Percentiles rank a stretch among this genome's conserved stretches.
These are phyloP conservation scores for Botrytis hyacinthi DNA, from an alignment of 2,329 filamentous ascomycete species.

Conservation along the genomic window DNA sequence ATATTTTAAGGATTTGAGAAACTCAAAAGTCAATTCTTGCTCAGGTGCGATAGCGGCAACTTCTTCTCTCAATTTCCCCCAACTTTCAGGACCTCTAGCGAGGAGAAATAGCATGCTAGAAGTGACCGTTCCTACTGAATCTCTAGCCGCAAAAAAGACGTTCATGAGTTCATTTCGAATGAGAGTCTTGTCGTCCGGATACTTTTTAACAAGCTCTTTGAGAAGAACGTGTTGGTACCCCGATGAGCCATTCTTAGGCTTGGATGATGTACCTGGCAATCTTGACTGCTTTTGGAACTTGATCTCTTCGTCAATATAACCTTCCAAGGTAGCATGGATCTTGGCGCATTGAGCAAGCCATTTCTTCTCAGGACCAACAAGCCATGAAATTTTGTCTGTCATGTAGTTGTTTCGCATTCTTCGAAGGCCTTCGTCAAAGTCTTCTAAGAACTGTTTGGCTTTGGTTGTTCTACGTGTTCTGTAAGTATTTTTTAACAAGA, in stretches of 20 bases:
- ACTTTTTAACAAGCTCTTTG: slow-evolving; percentile 46
- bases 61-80: slow-evolving; percentile 34
- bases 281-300: slow-evolving; percentile 6
- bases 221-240: slow-evolving; percentile 44
- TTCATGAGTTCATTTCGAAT: slow-evolving; percentile 38
- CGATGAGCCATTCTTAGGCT: neutral
- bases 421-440: slow-evolving; percentile 22
- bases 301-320: slow-evolving; percentile 24
- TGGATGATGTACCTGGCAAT: neutral
- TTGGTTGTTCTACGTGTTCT: neutral
- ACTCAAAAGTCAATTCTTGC: slow-evolving; percentile 45
- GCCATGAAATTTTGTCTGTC: slow-evolving; percentile 15
- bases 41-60: slow-evolving; percentile 35
- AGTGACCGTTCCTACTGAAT: no score
- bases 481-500: neutral
- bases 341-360: slow-evolving; percentile 19
- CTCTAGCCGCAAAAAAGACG: slow-evolving; percentile 23
- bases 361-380: slow-evolving; percentile 14
- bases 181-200: slow-evolving; percentile 43
- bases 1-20: slow-evolving; percentile 52
- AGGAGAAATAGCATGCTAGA: slow-evolving; percentile 32
- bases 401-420: slow-evolving; percentile 22
- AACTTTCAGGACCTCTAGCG: slow-evolving; percentile 33
- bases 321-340: slow-evolving; percentile 23
- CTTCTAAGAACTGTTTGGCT: slow-evolving; percentile 15